phyloP scores from a whole-genome alignment of 192 early-diverging fungal genomes.

The Entomortierella lignicola region DNA sequence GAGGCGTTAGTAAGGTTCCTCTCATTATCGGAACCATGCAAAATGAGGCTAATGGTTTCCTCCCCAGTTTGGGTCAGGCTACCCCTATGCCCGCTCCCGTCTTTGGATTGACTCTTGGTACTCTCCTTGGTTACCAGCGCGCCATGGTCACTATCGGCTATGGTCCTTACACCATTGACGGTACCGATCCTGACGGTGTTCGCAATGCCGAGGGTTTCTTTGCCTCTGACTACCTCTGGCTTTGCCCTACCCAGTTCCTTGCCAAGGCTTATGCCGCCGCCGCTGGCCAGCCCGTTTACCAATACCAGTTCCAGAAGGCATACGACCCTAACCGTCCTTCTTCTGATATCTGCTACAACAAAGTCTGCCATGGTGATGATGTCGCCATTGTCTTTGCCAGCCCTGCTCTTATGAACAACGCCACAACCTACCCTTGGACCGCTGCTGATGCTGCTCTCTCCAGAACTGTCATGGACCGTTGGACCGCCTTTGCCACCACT shows the following conservation, averaged over 20 bases:
- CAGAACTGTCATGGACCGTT: slow-evolving; percentile 49
- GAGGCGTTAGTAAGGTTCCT: slow-evolving; percentile 41
- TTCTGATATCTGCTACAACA: slow-evolving; percentile 26
- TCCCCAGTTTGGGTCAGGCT: slow-evolving; percentile 41
- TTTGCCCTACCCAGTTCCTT: slow-evolving; percentile 50
- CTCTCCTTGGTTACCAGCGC: slow-evolving; percentile 47
- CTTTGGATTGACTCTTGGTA: slow-evolving; percentile 32
- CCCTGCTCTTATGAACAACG: slow-evolving; percentile 45
- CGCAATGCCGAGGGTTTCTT: slow-evolving; percentile 36
- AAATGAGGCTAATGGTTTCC: slow-evolving; percentile 54
- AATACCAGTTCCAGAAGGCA: slow-evolving; percentile 48
- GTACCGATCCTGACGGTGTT: slow-evolving; percentile 36
- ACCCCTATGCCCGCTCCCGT: slow-evolving; percentile 44
- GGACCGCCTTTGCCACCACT: slow-evolving; percentile 36
- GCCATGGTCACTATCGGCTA: slow-evolving; percentile 44
- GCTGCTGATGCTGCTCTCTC: slow-evolving; percentile 46
- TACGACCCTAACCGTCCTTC: slow-evolving; percentile 41
- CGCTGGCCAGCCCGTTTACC: slow-evolving; percentile 37
- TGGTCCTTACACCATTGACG: slow-evolving; percentile 28
- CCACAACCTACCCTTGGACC: slow-evolving; percentile 42
- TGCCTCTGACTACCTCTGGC: slow-evolving; percentile 45
- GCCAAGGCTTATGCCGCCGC: slow-evolving; percentile 45
- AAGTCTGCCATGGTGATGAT: slow-evolving; percentile 56
- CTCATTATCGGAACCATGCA: slow-evolving; percentile 53
- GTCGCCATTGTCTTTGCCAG: slow-evolving; percentile 54